Conservation (phyloP, 1,284 basidiomycete genomes). For the Ceratobasidium sp. region DNA sequence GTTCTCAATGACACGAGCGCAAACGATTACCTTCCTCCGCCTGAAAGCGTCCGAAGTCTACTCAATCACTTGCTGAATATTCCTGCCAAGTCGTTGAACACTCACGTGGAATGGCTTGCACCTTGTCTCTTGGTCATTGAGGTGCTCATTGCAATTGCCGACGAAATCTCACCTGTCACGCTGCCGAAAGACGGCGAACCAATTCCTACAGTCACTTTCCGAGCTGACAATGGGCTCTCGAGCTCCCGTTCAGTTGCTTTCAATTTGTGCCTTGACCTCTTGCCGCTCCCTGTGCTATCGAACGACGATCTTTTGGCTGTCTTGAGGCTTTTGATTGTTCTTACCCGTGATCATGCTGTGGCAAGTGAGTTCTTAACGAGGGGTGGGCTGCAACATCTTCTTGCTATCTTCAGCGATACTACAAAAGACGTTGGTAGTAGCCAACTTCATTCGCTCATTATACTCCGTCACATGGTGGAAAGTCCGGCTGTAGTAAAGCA, state of each 20-base stretch:
- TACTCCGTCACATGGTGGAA: slow-evolving; percentile 92
- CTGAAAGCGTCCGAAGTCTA: slow-evolving; percentile 48
- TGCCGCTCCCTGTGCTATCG: slow-evolving; percentile 69
- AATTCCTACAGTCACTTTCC: slow-evolving; percentile 56
- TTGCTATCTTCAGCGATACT: slow-evolving; percentile 67
- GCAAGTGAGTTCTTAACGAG: slow-evolving; percentile 71
- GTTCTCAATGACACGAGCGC: slow-evolving; percentile 78
- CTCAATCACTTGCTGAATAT: slow-evolving; percentile 48
- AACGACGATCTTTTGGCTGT: slow-evolving; percentile 83
- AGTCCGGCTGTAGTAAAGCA: slow-evolving; percentile 71
- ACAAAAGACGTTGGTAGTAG: slow-evolving; percentile 65
- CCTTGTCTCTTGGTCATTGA: slow-evolving; percentile 84
- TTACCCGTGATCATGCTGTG: slow-evolving; percentile 74
- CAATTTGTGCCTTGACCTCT: slow-evolving; percentile 74
- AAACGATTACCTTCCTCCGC: slow-evolving; percentile 12
- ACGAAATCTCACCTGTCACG: slow-evolving; percentile 71
- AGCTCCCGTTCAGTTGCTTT: slow-evolving; percentile 76
- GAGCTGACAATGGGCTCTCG: slow-evolving; percentile 60
- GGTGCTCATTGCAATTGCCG: slow-evolving; percentile 77
- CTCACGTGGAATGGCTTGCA: slow-evolving; percentile 83
- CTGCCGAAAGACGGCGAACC: slow-evolving; percentile 73
- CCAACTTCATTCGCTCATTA: slow-evolving; percentile 85
- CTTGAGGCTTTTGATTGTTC: slow-evolving; percentile 80
- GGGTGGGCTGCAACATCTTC: slow-evolving; percentile 71
- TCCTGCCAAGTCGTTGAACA: slow-evolving; percentile 49